Evolutionary conservation across 2,329 filamentous ascomycete genomes (phyloP).

Genomic region (Didymella pinodella): DNA sequence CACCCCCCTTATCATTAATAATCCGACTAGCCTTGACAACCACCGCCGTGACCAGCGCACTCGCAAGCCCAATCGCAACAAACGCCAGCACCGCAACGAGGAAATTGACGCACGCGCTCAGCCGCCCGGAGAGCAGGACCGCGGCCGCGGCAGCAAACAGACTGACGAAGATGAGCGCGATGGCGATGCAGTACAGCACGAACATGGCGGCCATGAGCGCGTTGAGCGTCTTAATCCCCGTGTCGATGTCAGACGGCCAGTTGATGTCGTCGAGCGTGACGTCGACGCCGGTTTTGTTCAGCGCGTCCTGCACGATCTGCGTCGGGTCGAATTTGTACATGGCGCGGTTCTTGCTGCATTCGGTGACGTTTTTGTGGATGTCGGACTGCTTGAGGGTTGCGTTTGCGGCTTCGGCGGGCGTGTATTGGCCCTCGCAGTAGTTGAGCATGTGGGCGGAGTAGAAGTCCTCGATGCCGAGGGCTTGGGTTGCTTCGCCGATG

Average conservation of each 20-base stretch:
- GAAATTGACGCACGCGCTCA: constrained; percentile 61
- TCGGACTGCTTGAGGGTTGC: constrained; percentile 51
- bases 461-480: constrained; percentile 66
- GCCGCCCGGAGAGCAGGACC: constrained; percentile 55
- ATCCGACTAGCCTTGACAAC: constrained; percentile 61
- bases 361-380: constrained; percentile 61
- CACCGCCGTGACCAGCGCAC: constrained; percentile 74
- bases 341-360: constrained; percentile 62
- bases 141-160: constrained; percentile 58
- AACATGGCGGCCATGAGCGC: constrained; percentile 62
- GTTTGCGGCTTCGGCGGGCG: constrained; percentile 54
- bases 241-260: constrained; percentile 65
- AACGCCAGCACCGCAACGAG: constrained; percentile 61
- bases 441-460: constrained; percentile 68
- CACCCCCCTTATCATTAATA: constrained; percentile 62
- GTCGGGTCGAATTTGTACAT: constrained; percentile 67
- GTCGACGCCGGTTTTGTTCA: constrained; percentile 53
- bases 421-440: constrained; percentile 63
- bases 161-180: constrained; percentile 60
- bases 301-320: constrained; percentile 57
- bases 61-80: constrained; percentile 71
- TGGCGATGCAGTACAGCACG: constrained; percentile 66
- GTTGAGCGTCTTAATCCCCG: constrained; percentile 61
- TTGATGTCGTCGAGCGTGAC: constrained; percentile 61
- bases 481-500: constrained; percentile 57